A percentile compares a stretch with the other conserved stretches of the same genome.
phyloP scores from a whole-genome alignment of 257 asterid genomes.

The Jasminum sambac region DNA sequence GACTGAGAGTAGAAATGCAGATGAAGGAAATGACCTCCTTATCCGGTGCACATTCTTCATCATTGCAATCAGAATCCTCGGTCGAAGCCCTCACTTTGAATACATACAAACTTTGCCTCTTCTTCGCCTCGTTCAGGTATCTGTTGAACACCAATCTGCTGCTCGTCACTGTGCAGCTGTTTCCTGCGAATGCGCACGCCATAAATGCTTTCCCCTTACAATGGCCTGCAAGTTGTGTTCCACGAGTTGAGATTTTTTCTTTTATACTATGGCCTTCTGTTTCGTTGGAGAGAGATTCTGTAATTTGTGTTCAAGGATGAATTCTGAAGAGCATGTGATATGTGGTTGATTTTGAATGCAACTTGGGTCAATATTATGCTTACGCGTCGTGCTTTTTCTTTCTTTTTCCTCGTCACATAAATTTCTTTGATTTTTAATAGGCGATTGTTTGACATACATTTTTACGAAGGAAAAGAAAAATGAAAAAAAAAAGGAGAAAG shows the following conservation, averaged over 20 bases:
- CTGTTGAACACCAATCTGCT: conserved; percentile 37
- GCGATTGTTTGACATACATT: too few relatives aligned
- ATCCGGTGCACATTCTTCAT: conserved; percentile 94
- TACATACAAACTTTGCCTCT: conserved; percentile 31
- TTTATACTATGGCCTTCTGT: neutral
- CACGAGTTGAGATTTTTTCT: neutral
- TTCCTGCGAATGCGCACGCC: conserved; percentile 50
- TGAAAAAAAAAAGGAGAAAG: too few relatives aligned
- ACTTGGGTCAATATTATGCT: conserved; percentile 12
- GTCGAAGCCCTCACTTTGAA: conserved; percentile 48
- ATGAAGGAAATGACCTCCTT: conserved; percentile 61
- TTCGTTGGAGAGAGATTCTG: neutral
- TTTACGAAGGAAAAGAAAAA: too few relatives aligned
- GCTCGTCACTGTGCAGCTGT: conserved; percentile 40
- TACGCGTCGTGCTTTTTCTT: conserved; percentile 2
- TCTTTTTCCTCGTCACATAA: too few relatives aligned
- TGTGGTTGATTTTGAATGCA: conserved; percentile 39
- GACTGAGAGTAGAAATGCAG: neutral
- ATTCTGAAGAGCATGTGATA: neutral
- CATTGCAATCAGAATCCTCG: conserved; percentile 65
- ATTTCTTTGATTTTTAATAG: too few relatives aligned
- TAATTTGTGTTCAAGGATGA: neutral
- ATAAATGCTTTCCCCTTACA: conserved; percentile 21
- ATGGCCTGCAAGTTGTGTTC: neutral
- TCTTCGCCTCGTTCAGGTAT: conserved; percentile 27